Evolutionary conservation across 176 grass and related monocot genomes (phyloP), one percentile per base, ranked within the genome.

Genomic region (Rhynchospora breviuscula): DNA sequence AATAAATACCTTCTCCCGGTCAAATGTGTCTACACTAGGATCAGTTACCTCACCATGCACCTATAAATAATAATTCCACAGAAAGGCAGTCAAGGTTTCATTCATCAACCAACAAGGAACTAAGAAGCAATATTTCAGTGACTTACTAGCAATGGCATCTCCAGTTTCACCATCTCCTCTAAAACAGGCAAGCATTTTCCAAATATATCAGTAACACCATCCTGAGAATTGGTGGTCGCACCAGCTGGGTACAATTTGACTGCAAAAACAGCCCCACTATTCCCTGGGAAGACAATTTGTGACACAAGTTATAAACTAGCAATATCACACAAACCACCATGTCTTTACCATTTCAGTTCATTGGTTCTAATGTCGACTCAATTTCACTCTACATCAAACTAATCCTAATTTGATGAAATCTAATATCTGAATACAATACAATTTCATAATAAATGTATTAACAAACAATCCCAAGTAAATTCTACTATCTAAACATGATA

Each of bases 21-120:
- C 96, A 89, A 95, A 99, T n/a, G 89, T 95, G 81, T 99, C 93
- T n/a, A 99, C 88, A 86, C 76, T 84, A 52, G 88, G 85, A 89
- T 95, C 96, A 17, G 96, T 99, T 65, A 93, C 93, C 91, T 99
- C 96, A 70, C 96, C 96, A 49, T 95, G 96, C 75, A 99, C 96
- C 96, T 99, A 17, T 52, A 53, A 51, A 17, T 53, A 53, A 51
- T 15, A 65, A 63, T 49, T 26, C 22, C 19, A 53, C n/a, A 66
- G 10, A 65, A 14, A 53, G 9, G 8, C 58, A 31, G 13, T 77
- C 12, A 77, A 77, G 11, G 1, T 29, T 77, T 70, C 15, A 54
- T 77, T 17, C 47, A 56, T 18, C 25, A 12, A 25, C 64, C 53
- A 62, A 59, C 26, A 87, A 66, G 15, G 10, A 79, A 40, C 35